phyloP scores from a whole-genome alignment of 164 flowering plant species.

The Echeveria elegans region DNA sequence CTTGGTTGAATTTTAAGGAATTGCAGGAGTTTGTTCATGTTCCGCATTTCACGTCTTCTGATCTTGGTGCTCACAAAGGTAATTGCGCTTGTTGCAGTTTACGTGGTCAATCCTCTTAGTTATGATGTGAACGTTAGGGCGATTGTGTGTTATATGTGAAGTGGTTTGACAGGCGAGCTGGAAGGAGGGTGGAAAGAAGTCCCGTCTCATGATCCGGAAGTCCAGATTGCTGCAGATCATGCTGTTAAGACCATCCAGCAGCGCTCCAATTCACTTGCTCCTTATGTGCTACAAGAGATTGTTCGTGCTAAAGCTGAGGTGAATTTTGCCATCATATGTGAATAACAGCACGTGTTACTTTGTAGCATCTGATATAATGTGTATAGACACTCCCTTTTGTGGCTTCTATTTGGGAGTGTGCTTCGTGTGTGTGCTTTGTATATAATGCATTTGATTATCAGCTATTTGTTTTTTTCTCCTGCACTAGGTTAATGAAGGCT shows the following conservation, averaged over 20 bases:
- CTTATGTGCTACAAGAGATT: slow-evolving; percentile 61
- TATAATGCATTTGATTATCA: no score
- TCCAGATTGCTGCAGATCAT: slow-evolving; percentile 66
- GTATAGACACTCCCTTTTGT: background rate
- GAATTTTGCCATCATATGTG: background rate
- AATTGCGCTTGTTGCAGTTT: background rate
- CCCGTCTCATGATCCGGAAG: slow-evolving; percentile 57
- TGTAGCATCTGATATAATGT: no score
- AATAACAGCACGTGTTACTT: background rate
- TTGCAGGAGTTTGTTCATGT: slow-evolving; percentile 58
- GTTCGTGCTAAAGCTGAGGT: slow-evolving; percentile 71
- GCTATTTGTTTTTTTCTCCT: background rate
- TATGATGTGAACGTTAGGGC: no score
- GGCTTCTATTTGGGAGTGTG: no score
- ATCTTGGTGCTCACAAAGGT: slow-evolving; percentile 58
- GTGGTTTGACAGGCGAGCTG: slow-evolving; percentile 33
- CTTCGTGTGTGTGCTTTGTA: background rate
- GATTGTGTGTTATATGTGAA: background rate
- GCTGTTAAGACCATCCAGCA: slow-evolving; percentile 62
- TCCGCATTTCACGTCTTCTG: slow-evolving; percentile 39
- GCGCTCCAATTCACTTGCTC: slow-evolving; percentile 63
- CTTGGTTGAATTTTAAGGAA: slow-evolving; percentile 69
- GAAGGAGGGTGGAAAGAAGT: slow-evolving; percentile 42
- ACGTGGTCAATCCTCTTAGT: background rate
- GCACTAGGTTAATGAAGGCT: slow-evolving; percentile 42